Evolutionary conservation across 306 rosid species (phyloP), one percentile per base, ranked within the genome.

Genomic region (Sesbania bispinosa): DNA sequence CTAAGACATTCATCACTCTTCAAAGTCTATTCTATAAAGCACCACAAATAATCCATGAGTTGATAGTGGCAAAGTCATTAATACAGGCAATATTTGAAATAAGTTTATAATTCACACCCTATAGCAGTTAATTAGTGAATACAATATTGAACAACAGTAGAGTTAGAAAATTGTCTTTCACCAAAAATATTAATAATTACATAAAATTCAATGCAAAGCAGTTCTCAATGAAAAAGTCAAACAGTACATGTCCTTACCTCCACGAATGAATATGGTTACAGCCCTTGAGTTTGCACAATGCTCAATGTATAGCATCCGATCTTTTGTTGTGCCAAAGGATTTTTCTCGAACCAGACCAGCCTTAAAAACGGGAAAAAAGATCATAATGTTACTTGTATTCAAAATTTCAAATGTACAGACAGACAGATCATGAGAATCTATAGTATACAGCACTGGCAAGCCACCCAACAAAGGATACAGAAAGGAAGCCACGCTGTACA

Each of bases 231-330:
- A 69, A 45, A 16, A 23, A 18, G 14, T 46, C 6, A 33, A 46
- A 27, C 2, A 54, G 74, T 52, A 45, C 11, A 52, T 21, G 48
- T 50, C 53, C 82, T 72, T 47, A 95, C 99, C 99, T 77, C 99
- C 99, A 38, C 97, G 96, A 70, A 89, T 86, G 67, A 92, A 95
- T 50, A 95, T 76, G 36, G 96, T 95, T 20, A 91, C 97, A 62
- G 97, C 99, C 83, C 84, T 88, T 57, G 99, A 95, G 76, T 95
- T 95, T 41, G 99, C 99, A 88, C 99, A 91, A 70, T 85, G 99
- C 79, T 95, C 99, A 74, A 95, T 88, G 88, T 92, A 92, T 68
- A 95, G 63, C 97, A 95, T 95, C 53, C 97, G 86, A 58, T 92
- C 99, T 86, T 95, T 95, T 3, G 99, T 95, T 45, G 97, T 95